phyloP scores from a whole-genome alignment of 1,284 basidiomycete genomes.

The Phellopilus nigrolimitatus region DNA sequence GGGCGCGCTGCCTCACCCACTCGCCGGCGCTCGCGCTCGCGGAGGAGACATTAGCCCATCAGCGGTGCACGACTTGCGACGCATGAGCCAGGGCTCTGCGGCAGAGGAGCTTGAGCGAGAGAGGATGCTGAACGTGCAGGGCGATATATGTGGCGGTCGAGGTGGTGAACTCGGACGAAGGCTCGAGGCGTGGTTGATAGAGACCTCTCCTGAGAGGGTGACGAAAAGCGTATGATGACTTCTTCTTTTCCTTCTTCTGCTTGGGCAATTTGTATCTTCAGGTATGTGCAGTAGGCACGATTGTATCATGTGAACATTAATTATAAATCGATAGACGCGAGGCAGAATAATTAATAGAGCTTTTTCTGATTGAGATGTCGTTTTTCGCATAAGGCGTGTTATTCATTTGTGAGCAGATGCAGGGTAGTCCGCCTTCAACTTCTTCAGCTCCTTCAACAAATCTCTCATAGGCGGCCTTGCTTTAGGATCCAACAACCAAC shows the following conservation, averaged over 20 bases:
- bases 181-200: conserved; percentile 61
- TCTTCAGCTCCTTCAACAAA: too few species aligned
- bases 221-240: conserved; percentile 31
- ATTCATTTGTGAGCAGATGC: too few species aligned
- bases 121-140: conserved; percentile 60
- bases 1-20: conserved; percentile 4
- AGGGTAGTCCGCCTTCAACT: too few species aligned
- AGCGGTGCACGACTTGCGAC: conserved; percentile 19
- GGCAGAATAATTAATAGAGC: too few species aligned
- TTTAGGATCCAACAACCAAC: too few species aligned
- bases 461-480: too few species aligned
- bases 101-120: conserved; percentile 51
- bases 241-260: background rate
- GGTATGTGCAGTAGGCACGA: background rate
- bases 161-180: conserved; percentile 70
- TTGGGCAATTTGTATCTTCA: background rate
- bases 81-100: conserved; percentile 33
- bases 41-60: conserved; percentile 7
- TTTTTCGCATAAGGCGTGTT: too few species aligned
- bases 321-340: too few species aligned
- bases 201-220: conserved; percentile 10
- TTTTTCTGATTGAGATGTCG: too few species aligned
- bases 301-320: too few species aligned
- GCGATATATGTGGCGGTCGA: conserved; percentile 69
- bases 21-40: background rate